Percentiles rank a stretch among this genome's conserved stretches.
phyloP scores from a whole-genome alignment of 805 yeast species.

The Saccharomycopsis amapae region DNA sequence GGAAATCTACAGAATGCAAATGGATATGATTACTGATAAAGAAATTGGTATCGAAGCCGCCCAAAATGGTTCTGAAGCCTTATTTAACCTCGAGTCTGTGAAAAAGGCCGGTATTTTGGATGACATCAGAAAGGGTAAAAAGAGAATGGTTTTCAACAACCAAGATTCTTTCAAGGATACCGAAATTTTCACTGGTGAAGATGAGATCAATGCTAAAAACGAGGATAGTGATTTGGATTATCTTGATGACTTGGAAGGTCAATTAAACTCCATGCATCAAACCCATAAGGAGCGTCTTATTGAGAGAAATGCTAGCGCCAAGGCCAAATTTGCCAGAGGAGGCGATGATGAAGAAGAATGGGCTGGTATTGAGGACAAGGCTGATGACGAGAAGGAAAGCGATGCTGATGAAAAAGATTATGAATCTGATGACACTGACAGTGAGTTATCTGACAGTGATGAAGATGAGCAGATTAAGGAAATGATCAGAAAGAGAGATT shows the following conservation, averaged over 20 bases:
- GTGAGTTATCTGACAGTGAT: slow-evolving; percentile 45
- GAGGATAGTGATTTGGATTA: slow-evolving; percentile 40
- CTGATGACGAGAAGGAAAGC: slow-evolving; percentile 27
- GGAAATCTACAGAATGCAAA: slow-evolving; percentile 85
- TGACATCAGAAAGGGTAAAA: slow-evolving; percentile 70
- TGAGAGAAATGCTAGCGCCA: slow-evolving; percentile 60
- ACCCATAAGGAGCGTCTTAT: slow-evolving; percentile 59
- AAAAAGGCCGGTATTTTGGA: slow-evolving; percentile 78
- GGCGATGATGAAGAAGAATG: slow-evolving; percentile 70
- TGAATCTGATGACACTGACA: slow-evolving; percentile 35
- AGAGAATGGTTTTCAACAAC: slow-evolving; percentile 50
- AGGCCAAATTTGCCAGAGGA: slow-evolving; percentile 67
- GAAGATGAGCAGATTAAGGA: slow-evolving; percentile 64
- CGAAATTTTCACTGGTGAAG: slow-evolving; percentile 46
- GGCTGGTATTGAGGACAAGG: slow-evolving; percentile 62
- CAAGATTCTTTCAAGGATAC: slow-evolving; percentile 49
- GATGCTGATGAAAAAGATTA: slow-evolving; percentile 32
- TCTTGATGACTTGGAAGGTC: slow-evolving; percentile 65
- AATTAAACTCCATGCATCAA: slow-evolving; percentile 76
- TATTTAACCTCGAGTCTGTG: slow-evolving; percentile 75
- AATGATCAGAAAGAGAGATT: slow-evolving; percentile 47
- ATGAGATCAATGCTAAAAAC: slow-evolving; percentile 24
- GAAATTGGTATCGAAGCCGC: slow-evolving; percentile 94
- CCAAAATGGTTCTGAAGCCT: slow-evolving; percentile 62
- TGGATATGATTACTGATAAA: slow-evolving; percentile 90